Base-by-base conservation (phyloP, 225 moss, liverwort and hornwort genomes). In the Sphagnum contortum region DNA sequence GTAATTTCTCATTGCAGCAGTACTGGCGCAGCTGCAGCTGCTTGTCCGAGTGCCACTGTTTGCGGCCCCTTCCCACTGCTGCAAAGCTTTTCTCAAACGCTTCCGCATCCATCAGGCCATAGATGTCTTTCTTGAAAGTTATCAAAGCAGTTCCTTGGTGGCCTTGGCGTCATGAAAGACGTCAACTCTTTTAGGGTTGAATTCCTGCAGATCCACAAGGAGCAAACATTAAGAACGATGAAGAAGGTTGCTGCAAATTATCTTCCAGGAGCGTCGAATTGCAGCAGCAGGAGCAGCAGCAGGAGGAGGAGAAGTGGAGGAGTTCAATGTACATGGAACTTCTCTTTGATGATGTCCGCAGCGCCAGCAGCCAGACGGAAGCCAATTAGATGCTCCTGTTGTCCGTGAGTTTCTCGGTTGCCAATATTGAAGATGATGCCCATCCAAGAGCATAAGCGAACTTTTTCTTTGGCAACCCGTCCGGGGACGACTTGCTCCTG, bases 381-480 rank as follows among this genome's bases (percentile, higher is more conserved):
- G 0, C 79, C 81, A 29, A 29, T 29, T 29, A 29, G 29, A 29
- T 29, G 29, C 29, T 29, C 29, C 0, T 57, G 60, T 5, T 64
- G 52, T 10, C 78, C 80, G 44, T 72, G 66, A 3, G 66, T 77
- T 12, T 62, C 61, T 48, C 48, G 67, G 48, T 93, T 93, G 61
- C 88, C 86, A 3, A 94, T 86, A 57, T 91, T 91, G 61, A 87
- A 89, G 55, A 94, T 60, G 44, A 94, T 79, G 3, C 85, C 87
- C 68, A 85, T 78, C 94, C 94, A 94, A 0, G 94, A 91, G 47
- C 74, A 85, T 45, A 94, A 73, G 0, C 87, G 81, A 65, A 76
- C 80, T 4, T 78, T 78, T 13, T 75, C 77, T 1, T 3, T 64
- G 3, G 58, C 70, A 10, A 70, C 68, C 49, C 91, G 73, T 14